Conservation (phyloP, 2,329 filamentous ascomycete species). For the Xylariaceae sp. region DNA sequence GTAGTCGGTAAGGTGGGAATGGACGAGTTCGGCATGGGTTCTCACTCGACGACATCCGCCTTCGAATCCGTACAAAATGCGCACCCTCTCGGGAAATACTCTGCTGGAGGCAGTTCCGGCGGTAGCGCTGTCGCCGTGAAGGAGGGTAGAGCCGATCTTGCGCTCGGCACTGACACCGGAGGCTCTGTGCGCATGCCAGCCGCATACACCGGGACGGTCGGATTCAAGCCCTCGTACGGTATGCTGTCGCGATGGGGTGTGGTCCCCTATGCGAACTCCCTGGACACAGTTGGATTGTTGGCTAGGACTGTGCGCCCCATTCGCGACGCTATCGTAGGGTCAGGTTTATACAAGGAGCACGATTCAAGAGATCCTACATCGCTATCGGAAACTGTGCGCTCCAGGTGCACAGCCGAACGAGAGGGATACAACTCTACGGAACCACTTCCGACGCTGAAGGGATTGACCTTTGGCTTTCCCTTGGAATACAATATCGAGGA, state of each 20-base stretch:
- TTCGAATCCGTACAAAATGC: slow-evolving; percentile 60
- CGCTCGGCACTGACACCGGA: slow-evolving; percentile 89
- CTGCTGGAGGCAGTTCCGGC: slow-evolving; percentile 85
- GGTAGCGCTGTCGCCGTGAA: slow-evolving; percentile 85
- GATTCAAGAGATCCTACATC: slow-evolving; percentile 74
- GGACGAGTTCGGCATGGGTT: slow-evolving; percentile 96
- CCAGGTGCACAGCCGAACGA: slow-evolving; percentile 36
- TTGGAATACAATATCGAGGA: slow-evolving; percentile 85
- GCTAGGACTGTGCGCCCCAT: slow-evolving; percentile 50
- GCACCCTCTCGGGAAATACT: slow-evolving; percentile 38
- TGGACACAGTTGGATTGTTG: slow-evolving; percentile 83
- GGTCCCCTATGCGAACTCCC: slow-evolving; percentile 84
- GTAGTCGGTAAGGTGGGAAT: slow-evolving; percentile 81
- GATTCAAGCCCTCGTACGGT: slow-evolving; percentile 90
- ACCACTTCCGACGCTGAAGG: slow-evolving; percentile 25
- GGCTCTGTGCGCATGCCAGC: slow-evolving; percentile 84
- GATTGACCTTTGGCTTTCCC: slow-evolving; percentile 52
- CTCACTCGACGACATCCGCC: slow-evolving; percentile 65
- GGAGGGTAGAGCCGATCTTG: slow-evolving; percentile 51
- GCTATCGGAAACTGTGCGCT: slow-evolving; percentile 52
- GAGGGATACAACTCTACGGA: slow-evolving; percentile 22
- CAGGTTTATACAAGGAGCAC: slow-evolving; percentile 44
- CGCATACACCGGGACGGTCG: slow-evolving; percentile 75
- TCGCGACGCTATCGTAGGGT: slow-evolving; percentile 47
- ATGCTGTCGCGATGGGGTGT: slow-evolving; percentile 81